These are phyloP conservation scores for Rhizophlyctis rosea DNA, from an alignment of 192 early-diverging fungal genomes.

Conservation along the genomic window DNA sequence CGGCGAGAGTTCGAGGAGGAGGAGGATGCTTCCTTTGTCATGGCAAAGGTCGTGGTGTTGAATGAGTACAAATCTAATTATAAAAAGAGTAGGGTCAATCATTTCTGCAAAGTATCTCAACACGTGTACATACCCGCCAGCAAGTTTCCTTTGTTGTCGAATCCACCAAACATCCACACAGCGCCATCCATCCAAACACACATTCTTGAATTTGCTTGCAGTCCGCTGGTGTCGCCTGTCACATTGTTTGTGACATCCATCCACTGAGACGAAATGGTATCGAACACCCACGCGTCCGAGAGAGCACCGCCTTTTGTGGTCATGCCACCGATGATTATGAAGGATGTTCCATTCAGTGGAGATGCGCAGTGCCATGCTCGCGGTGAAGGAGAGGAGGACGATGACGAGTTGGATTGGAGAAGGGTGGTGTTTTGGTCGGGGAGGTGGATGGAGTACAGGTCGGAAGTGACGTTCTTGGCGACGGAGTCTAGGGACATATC, in stretches of 20 bases:
- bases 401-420: background rate
- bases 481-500: background rate
- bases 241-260: conserved; percentile 8
- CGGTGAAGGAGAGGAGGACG: background rate
- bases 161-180: conserved; percentile 18
- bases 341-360: conserved; percentile 15
- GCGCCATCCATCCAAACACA: conserved; percentile 8
- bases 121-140: too few species aligned
- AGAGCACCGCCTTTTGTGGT: background rate
- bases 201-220: too few species aligned
- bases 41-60: conserved; percentile 6
- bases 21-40: background rate
- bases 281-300: conserved; percentile 21
- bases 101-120: background rate
- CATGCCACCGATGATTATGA: conserved; percentile 19
- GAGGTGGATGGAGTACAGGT: background rate
- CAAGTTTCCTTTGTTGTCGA: too few species aligned
- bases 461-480: background rate
- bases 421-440: background rate
- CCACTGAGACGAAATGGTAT: conserved; percentile 1
- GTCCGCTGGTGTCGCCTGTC: too few species aligned
- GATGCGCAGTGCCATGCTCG: conserved; percentile 13
- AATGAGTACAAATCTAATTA: conserved; percentile 15
- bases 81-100: background rate
- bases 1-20: background rate